phyloP scores from a whole-genome alignment of 495 filamentous ascomycete genomes.

The Hypoxylon fuscum region DNA sequence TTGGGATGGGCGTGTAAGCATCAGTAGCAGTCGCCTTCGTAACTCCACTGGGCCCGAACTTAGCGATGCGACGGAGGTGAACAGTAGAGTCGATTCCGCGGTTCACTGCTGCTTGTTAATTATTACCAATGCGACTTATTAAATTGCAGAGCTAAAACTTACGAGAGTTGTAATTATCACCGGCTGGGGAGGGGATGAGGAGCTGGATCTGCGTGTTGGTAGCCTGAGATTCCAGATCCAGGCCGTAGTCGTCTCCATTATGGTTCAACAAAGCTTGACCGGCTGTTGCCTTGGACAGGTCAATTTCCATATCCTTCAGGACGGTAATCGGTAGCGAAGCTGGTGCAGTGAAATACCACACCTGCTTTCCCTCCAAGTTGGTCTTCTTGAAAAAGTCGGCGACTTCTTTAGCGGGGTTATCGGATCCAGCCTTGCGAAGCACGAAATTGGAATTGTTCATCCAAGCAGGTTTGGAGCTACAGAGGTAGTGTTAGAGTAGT shows the following conservation, averaged over 20 bases:
- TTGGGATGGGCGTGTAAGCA: conserved; percentile 35
- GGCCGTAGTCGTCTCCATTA: conserved; percentile 52
- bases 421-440: conserved; percentile 47
- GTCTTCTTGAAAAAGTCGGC: conserved; percentile 52
- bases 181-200: conserved; percentile 51
- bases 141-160: conserved; percentile 27
- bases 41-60: conserved; percentile 46
- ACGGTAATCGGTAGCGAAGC: conserved; percentile 59
- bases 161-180: conserved; percentile 53
- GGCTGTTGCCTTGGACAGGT: conserved; percentile 46
- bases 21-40: conserved; percentile 35
- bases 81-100: conserved; percentile 51
- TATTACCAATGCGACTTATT: conserved; percentile 9
- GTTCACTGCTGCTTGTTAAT: conserved; percentile 41
- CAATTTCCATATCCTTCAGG: conserved; percentile 56
- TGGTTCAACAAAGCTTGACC: conserved; percentile 51
- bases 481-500: conserved; percentile 5
- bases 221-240: conserved; percentile 46
- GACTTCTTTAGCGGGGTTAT: conserved; percentile 44
- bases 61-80: conserved; percentile 55
- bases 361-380: conserved; percentile 57
- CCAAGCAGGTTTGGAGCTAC: conserved; percentile 38
- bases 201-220: conserved; percentile 53
- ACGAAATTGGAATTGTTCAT: conserved; percentile 44
- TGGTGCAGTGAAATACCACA: conserved; percentile 62